Conservation (phyloP, 176 grass and related monocot species). For the Calamus simplicifolius region DNA sequence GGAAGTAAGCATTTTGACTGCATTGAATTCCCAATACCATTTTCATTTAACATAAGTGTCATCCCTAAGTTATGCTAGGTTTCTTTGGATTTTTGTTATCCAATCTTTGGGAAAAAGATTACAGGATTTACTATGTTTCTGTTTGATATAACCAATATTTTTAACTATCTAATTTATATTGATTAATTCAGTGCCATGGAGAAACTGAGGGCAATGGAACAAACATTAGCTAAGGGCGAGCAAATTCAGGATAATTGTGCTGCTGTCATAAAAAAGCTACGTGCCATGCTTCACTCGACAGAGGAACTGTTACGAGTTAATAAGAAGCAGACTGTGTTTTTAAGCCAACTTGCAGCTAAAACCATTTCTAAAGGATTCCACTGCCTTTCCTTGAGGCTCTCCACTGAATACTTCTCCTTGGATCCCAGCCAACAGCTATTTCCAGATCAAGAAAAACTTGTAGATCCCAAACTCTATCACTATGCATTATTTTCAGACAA, state of each 20-base stretch:
- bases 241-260: constrained; percentile 65
- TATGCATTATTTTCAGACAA: constrained; percentile 97
- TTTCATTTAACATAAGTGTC: too few relatives aligned
- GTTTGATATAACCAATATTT: too few relatives aligned
- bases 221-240: constrained; percentile 47
- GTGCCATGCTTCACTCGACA: constrained; percentile 46
- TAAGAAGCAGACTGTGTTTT: constrained; percentile 56
- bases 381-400: constrained; percentile 74
- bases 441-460: constrained; percentile 52
- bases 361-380: constrained; percentile 75
- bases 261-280: constrained; percentile 42
- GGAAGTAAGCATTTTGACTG: constrained; percentile 29
- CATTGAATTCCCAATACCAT: too few relatives aligned
- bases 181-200: constrained; percentile 30
- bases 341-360: constrained; percentile 80
- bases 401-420: constrained; percentile 61
- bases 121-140: too few relatives aligned
- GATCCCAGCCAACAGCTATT: constrained; percentile 39
- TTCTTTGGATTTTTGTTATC: too few relatives aligned
- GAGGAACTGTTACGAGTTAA: constrained; percentile 59
- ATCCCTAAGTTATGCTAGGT: too few relatives aligned
- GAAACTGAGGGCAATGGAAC: constrained; percentile 79
- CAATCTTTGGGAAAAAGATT: too few relatives aligned
- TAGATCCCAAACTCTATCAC: constrained; percentile 76
- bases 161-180: too few relatives aligned